Base-by-base conservation (phyloP, 495 filamentous ascomycete genomes). In the Trichoderma virens region DNA sequence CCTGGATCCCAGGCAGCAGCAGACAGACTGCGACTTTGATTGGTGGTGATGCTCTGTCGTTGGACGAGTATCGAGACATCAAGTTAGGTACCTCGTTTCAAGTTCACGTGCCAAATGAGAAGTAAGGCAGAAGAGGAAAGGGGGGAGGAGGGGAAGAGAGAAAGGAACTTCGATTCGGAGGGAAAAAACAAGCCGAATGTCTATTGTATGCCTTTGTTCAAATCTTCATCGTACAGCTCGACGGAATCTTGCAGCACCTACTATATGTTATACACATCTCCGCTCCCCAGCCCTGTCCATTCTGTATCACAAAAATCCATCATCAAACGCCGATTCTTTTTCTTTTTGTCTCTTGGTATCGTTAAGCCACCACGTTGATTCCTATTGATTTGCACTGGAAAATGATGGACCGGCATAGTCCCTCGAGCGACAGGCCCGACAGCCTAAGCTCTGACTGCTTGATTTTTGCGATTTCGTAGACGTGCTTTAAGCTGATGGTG, bases 401-500 rank as follows among this genome's bases (percentile, higher is more conserved):
- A 67, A 98, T 90, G 65, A 99, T 83, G 70, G 86, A 87, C 81
- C 87, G 90, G 75, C 88, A 91, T 60, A 99, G 67, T 1, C 91
- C 90, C 78, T 93, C 84, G 67, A 97, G 71, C 56, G 85, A 81
- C 74, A 97, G 73, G 41, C 91, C 93, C 9, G 88, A 90, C 68
- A 98, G 78, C 63, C 94, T 80, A 62, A 86, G 78, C 79, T 98
- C 94, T 63, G 82, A 78, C 66, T 91, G 85, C 82, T 99, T 99
- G 76, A 98, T 96, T 80, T 90, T 89, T 70, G 94, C 94, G 75
- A 99, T 99, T 81, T 98, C 93, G 72, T 93, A 97, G 59, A 99
- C 78, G 77, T 99, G 94, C 81, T 99, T 99, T 70, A 99, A 79
- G 65, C 89, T 92, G 45, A 98, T 82, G 16, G 83, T 84, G 63